These are phyloP conservation scores for apple (Malus domestica) DNA, from an alignment of 306 rosid genomes.

Conservation along the genomic window DNA sequence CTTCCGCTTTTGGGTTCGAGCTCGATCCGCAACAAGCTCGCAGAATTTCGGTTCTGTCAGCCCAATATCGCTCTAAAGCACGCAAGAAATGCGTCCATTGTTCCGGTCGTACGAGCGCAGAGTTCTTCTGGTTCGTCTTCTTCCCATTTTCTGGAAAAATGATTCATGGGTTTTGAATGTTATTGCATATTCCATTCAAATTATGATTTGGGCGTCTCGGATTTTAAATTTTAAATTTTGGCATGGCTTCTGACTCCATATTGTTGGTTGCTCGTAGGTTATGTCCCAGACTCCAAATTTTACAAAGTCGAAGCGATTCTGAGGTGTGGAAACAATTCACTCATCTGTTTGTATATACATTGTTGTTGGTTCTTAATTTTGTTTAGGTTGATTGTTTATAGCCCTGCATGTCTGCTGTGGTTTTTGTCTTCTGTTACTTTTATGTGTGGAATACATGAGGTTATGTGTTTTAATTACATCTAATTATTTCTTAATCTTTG, in stretches of 20 bases:
- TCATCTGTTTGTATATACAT: not conserved
- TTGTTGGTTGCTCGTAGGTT: conserved; percentile 29
- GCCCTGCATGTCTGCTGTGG: not conserved
- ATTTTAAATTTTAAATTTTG: not conserved
- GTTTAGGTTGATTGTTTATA: not conserved
- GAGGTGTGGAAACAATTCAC: conserved; percentile 32
- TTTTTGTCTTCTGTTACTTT: not conserved
- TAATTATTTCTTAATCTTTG: conserved; percentile 19
- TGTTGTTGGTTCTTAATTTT: not conserved
- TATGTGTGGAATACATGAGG: not conserved
- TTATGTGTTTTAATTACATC: conserved; percentile 11
- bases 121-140: conserved; percentile 33
- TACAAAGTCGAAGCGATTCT: conserved; percentile 93
- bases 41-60: conserved; percentile 15
- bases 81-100: conserved; percentile 28
- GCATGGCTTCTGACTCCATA: too few relatives aligned
- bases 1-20: conserved; percentile 16
- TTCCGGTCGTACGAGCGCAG: conserved; percentile 57
- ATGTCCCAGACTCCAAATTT: conserved; percentile 62
- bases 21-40: conserved; percentile 15
- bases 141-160: not conserved
- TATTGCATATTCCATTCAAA: not conserved
- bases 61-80: conserved; percentile 30
- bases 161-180: not conserved
- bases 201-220: not conserved